Percentiles rank a stretch among this genome's conserved stretches.
These are phyloP conservation scores for Citrus hindsii DNA, from an alignment of 345 rosid genomes.

Conservation along the genomic window DNA sequence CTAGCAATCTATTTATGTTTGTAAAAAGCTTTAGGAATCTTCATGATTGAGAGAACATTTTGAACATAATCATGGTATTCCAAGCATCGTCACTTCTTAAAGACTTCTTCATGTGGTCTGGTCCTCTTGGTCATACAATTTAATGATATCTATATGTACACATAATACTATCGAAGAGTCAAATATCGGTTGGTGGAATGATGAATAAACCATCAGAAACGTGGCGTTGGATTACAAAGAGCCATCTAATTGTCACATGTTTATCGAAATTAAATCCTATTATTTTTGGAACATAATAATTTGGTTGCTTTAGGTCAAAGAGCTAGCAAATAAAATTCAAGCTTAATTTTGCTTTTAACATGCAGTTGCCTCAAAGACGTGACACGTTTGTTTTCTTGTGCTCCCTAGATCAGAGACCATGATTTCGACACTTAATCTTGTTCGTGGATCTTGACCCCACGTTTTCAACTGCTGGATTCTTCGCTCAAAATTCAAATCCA, in stretches of 20 bases:
- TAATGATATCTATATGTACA: not conserved
- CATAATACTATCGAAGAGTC: not conserved
- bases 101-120: not conserved
- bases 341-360: not conserved
- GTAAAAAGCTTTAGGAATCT: not conserved
- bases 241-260: not conserved
- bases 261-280: not conserved
- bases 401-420: constrained; percentile 10
- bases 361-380: not conserved
- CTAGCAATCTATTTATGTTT: not conserved
- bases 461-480: not conserved
- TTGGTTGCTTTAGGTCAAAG: not conserved
- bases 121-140: not conserved
- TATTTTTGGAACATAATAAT: not conserved
- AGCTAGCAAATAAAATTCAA: not conserved
- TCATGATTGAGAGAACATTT: not conserved
- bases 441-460: not conserved
- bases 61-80: not conserved
- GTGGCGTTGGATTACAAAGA: not conserved
- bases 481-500: not conserved
- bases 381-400: constrained; percentile 11
- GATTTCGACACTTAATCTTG: constrained; percentile 9
- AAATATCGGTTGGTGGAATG: not conserved
- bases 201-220: not conserved
- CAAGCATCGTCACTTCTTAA: not conserved